Evolutionary conservation across 805 yeast species (phyloP).

Genomic region (Pichia gijzeniarum): DNA sequence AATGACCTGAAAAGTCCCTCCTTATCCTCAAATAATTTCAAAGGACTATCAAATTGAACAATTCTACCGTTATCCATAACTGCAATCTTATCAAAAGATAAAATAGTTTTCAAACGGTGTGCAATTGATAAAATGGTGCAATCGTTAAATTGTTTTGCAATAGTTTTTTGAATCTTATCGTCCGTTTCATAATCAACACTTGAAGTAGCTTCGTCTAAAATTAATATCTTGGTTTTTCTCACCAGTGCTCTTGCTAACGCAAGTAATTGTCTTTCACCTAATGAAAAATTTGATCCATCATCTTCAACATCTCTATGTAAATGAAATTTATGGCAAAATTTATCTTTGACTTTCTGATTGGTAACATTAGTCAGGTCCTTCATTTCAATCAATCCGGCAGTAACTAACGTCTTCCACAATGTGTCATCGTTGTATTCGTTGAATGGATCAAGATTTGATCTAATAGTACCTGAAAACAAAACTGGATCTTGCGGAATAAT

Average conservation of each 20-base stretch:
- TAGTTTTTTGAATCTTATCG: slow-evolving; percentile 54
- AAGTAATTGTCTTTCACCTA: slow-evolving; percentile 65
- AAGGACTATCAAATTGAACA: slow-evolving; percentile 52
- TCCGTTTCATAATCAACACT: slow-evolving; percentile 72
- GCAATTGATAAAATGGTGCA: slow-evolving; percentile 72
- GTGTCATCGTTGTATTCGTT: slow-evolving; percentile 40
- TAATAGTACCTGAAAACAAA: slow-evolving; percentile 50
- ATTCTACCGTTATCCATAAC: slow-evolving; percentile 54
- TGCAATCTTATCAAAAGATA: slow-evolving; percentile 50
- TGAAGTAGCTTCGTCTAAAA: slow-evolving; percentile 74
- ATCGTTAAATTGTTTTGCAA: slow-evolving; percentile 47
- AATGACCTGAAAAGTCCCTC: slow-evolving; percentile 43
- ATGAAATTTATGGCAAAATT: slow-evolving; percentile 49
- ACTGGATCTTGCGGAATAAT: slow-evolving; percentile 73
- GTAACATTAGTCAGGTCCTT: slow-evolving; percentile 30
- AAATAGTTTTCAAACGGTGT: slow-evolving; percentile 59
- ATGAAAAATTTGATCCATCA: slow-evolving; percentile 62
- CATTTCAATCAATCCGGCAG: slow-evolving; percentile 48
- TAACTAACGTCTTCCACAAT: slow-evolving; percentile 53
- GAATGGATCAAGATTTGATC: slow-evolving; percentile 61
- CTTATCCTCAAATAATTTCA: slow-evolving; percentile 34
- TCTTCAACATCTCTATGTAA: slow-evolving; percentile 54
- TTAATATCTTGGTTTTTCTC: slow-evolving; percentile 50
- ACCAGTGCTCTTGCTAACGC: slow-evolving; percentile 69
- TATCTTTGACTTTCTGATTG: slow-evolving; percentile 24